Evolutionary conservation across 2,329 filamentous ascomycete genomes (phyloP).

Genomic region (Stachybotrys chartarum): DNA sequence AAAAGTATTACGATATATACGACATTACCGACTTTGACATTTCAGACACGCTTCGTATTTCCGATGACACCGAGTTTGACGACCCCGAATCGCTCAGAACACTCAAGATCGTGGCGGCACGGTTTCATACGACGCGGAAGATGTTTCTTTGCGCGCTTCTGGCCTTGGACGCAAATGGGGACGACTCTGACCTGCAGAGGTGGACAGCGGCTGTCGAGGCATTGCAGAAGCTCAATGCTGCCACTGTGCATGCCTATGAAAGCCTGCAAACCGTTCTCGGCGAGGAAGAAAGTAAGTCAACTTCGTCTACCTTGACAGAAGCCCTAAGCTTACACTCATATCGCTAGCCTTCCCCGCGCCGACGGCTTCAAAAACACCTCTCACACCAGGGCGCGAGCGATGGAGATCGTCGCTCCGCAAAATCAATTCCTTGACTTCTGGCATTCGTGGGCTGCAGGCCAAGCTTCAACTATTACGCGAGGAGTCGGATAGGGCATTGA

Average conservation of each 20-base stretch:
- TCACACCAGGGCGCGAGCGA: conserved; percentile 72
- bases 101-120: conserved; percentile 73
- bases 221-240: conserved; percentile 57
- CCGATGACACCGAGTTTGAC: conserved; percentile 62
- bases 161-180: conserved; percentile 75
- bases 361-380: conserved; percentile 49
- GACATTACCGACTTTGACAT: conserved; percentile 70
- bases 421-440: conserved; percentile 79
- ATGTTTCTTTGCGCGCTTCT: conserved; percentile 84
- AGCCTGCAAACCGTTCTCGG: conserved; percentile 62
- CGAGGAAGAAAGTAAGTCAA: conserved; percentile 68
- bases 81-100: conserved; percentile 72
- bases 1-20: conserved; percentile 89
- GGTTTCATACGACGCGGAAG: conserved; percentile 74
- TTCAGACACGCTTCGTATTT: conserved; percentile 59
- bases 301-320: neutral
- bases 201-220: conserved; percentile 75
- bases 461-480: conserved; percentile 90
- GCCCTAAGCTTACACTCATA: neutral
- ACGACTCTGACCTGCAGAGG: conserved; percentile 65
- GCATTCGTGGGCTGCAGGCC: conserved; percentile 85
- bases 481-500: conserved; percentile 73
- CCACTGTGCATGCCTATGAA: conserved; percentile 55
- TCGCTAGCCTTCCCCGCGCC: conserved; percentile 35
- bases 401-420: conserved; percentile 83